Conservation (phyloP, 2,329 filamentous ascomycete species). For the Sphaerulina vaccinii region DNA sequence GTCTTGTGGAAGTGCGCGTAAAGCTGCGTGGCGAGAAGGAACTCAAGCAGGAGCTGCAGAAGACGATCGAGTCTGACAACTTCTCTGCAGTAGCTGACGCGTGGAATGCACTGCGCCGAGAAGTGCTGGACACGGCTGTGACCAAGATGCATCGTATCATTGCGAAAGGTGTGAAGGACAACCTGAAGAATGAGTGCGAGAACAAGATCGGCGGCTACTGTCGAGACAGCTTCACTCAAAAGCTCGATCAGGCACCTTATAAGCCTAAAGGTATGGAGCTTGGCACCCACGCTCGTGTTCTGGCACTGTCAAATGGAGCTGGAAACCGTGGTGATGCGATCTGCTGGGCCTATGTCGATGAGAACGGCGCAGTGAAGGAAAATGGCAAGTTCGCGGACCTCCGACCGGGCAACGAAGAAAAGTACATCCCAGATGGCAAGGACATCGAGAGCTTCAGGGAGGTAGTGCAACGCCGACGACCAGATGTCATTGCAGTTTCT, state of each 20-base stretch:
- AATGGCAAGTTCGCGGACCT: slow-evolving; percentile 85
- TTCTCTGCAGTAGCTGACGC: slow-evolving; percentile 92
- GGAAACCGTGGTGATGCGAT: slow-evolving; percentile 77
- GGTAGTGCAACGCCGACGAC: slow-evolving; percentile 73
- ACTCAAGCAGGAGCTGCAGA: slow-evolving; percentile 73
- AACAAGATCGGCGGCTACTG: slow-evolving; percentile 85
- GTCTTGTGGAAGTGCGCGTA: slow-evolving; percentile 81
- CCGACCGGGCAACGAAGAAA: slow-evolving; percentile 62
- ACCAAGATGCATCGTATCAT: slow-evolving; percentile 80
- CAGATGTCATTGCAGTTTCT: slow-evolving; percentile 86
- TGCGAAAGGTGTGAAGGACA: slow-evolving; percentile 90
- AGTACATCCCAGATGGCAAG: slow-evolving; percentile 64
- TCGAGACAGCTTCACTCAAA: slow-evolving; percentile 82
- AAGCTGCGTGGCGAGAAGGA: slow-evolving; percentile 71
- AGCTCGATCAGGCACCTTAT: slow-evolving; percentile 92
- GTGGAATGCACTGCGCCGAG: slow-evolving; percentile 86
- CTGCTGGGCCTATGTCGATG: slow-evolving; percentile 89
- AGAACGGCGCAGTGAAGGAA: slow-evolving; percentile 84
- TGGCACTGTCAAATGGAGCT: slow-evolving; percentile 83
- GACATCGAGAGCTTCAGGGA: slow-evolving; percentile 72
- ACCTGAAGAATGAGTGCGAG: slow-evolving; percentile 88
- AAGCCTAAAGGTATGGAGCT: slow-evolving; percentile 91
- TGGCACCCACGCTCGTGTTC: slow-evolving; percentile 81
- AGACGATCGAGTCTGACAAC: slow-evolving; percentile 89
- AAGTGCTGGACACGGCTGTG: slow-evolving; percentile 79